Evolutionary conservation across 1,284 basidiomycete species (phyloP), one percentile per base, ranked within the genome.

Genomic region (Amylostereum chailletii): DNA sequence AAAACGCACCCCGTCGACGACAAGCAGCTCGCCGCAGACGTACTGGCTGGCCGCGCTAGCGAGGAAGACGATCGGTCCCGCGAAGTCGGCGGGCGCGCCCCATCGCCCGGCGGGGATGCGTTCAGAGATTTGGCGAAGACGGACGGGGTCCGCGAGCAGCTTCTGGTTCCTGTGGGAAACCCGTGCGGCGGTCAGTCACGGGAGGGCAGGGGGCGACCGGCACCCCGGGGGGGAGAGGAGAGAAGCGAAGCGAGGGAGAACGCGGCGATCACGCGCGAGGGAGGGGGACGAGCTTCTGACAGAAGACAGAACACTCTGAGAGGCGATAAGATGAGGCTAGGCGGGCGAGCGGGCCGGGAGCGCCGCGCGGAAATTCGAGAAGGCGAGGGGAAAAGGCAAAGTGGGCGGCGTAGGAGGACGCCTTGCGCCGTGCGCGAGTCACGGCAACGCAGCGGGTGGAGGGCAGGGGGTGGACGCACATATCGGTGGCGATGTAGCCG

Each of bases 401-500:
- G 43, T 42, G 34, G 31, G 51, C 51, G 19, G 37, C 27, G 34
- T 8, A 27, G 4, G 42, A 48, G 48, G 43, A 45, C 42, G 45
- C 43, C 42, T 19, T 19, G 19, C 19, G 19, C 19, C 19, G 19
- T 19, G 19, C 19, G 19, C 19, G 19, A 19, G 46, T 41, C 19
- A 41, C 40, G 38, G 38, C 48, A 51, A 53, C 41, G 53, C 51
- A 50, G 47, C 30, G 30, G 41, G 49, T 32, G 52, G 53, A 55
- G 45, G 46, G 31, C 30, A 34, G 40, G 27, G 38, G 36, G 42
- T 27, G 34, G 6, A 71, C 78, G 68, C 65, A 86, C 81, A 91
- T 90, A 62, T 94, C 91, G 34, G 93, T 94, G n/a, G 80, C 79
- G 59, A 95, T 86, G 68, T 96, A 94, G 27, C 93, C 93, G 29